Percentiles rank a stretch among this genome's conserved stretches.
Evolutionary conservation across 2,329 filamentous ascomycete species (phyloP).

Genomic region (Purpureocillium takamizusanense): DNA sequence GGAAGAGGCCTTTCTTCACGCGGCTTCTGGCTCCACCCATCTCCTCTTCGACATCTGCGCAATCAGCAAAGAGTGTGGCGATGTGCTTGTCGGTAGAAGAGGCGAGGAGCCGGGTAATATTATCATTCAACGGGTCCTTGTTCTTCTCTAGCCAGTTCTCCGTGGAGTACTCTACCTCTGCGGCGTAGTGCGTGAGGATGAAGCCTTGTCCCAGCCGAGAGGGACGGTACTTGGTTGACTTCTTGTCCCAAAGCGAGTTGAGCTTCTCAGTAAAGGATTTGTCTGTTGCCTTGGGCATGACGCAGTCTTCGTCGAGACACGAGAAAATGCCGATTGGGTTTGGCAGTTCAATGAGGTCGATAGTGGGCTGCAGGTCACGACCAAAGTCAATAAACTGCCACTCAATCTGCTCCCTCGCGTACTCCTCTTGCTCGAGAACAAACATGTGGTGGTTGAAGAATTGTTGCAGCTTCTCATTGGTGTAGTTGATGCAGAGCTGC

Average conservation of each 20-base stretch:
- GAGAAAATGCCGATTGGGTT: constrained; percentile 99
- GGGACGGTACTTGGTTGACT: constrained; percentile 84
- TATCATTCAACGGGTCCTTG: constrained; percentile 97
- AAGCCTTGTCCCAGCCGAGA: constrained; percentile 87
- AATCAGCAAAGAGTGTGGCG: constrained; percentile 78
- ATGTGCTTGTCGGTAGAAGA: constrained; percentile 76
- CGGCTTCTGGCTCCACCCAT: constrained; percentile 59
- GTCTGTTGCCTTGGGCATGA: constrained; percentile 98
- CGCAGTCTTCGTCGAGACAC: constrained; percentile 92
- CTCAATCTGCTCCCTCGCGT: constrained; percentile 93
- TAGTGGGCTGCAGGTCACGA: constrained; percentile 91
- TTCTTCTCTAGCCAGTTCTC: constrained; percentile 97
- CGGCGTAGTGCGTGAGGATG: constrained; percentile 92
- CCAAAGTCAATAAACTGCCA: constrained; percentile 99
- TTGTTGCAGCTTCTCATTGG: constrained; percentile 97
- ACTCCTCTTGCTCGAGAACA: constrained; percentile 95
- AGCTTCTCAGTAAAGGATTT: constrained; percentile 96
- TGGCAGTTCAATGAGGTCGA: constrained; percentile 89
- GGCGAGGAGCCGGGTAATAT: constrained; percentile 81
- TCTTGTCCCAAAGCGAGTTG: constrained; percentile 94
- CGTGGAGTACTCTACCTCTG: constrained; percentile 94
- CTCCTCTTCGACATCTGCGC: constrained; percentile 72
- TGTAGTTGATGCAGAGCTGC: constrained; percentile 99
- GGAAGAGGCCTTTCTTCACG: constrained; percentile 95
- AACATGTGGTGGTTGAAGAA: constrained; percentile 99